Percentiles rank a stretch among this genome's conserved stretches.
Evolutionary conservation across 345 rosid species (phyloP).

Genomic region (Dimocarpus longan): DNA sequence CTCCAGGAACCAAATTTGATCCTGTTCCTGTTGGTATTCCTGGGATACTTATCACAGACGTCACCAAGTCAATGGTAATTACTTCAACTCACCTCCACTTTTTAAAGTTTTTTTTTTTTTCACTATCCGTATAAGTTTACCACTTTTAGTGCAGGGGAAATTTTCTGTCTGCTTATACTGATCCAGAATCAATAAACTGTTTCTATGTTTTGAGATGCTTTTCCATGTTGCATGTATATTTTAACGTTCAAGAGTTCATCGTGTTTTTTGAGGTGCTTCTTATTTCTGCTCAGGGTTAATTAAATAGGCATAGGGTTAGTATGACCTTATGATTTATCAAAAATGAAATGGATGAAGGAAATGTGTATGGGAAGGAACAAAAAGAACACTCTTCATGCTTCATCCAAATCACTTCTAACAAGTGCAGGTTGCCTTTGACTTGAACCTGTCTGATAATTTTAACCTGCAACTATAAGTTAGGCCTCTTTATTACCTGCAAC

Average conservation of each 20-base stretch:
- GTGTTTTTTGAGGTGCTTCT: not conserved
- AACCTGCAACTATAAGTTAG: not conserved
- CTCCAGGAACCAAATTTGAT: slow-evolving; percentile 95
- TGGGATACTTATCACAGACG: slow-evolving; percentile 87
- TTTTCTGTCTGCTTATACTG: not conserved
- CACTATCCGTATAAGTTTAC: not conserved
- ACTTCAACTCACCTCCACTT: slow-evolving; percentile 4
- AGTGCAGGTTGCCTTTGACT: not conserved
- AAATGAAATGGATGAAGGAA: slow-evolving; percentile 1
- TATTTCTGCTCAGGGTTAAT: not conserved
- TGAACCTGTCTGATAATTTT: not conserved
- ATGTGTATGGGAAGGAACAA: not conserved
- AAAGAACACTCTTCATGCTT: not conserved
- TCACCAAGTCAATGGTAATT: slow-evolving; percentile 77
- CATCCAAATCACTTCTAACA: not conserved
- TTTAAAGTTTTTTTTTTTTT: not conserved
- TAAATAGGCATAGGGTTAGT: not conserved
- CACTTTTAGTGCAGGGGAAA: not conserved
- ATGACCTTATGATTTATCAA: not conserved
- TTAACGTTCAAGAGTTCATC: not conserved
- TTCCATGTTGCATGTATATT: slow-evolving; percentile 4
- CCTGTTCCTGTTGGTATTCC: slow-evolving; percentile 91
- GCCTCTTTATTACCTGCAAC: not conserved
- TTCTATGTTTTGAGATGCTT: not conserved
- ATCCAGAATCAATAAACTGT: not conserved